Percentiles rank a stretch among this genome's conserved stretches.
Conservation (phyloP, 2,329 filamentous ascomycete genomes). For the Aureobasidium sp. region DNA sequence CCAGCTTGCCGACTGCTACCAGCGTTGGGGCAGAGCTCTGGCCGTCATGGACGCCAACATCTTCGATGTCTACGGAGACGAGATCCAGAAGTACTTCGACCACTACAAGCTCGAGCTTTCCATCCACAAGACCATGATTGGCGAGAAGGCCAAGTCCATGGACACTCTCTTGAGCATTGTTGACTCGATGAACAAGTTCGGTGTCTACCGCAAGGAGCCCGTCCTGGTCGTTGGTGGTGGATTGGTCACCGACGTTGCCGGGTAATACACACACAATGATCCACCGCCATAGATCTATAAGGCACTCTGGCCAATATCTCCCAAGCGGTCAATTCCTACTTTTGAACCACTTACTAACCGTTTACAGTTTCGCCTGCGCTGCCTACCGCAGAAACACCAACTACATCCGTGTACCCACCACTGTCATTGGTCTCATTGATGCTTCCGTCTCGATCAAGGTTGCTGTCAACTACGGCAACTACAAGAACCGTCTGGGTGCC, state of each 20-base stretch:
- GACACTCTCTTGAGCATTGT: slow-evolving; percentile 63
- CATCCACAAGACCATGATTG: slow-evolving; percentile 67
- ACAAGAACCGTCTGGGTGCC: slow-evolving; percentile 67
- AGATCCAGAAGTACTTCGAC: slow-evolving; percentile 61
- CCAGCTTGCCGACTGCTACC: slow-evolving; percentile 59
- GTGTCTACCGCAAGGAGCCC: slow-evolving; percentile 61
- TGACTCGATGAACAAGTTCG: slow-evolving; percentile 68
- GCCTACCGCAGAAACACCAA: slow-evolving; percentile 66
- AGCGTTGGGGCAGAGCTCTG: slow-evolving; percentile 57
- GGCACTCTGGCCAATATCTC: slow-evolving; percentile 43
- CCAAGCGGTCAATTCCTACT: slow-evolving; percentile 22
- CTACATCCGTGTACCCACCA: slow-evolving; percentile 67
- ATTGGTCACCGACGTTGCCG: slow-evolving; percentile 66
- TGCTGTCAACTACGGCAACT: slow-evolving; percentile 69
- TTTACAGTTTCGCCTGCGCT: slow-evolving; percentile 58
- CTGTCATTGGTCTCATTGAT: slow-evolving; percentile 68
- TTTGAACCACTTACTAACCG: slow-evolving; percentile 22
- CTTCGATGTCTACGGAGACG: slow-evolving; percentile 58
- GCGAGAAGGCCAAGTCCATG: slow-evolving; percentile 68
- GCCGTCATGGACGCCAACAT: slow-evolving; percentile 68
- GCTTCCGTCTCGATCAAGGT: slow-evolving; percentile 71
- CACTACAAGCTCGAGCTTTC: slow-evolving; percentile 56
- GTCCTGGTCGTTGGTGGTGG: slow-evolving; percentile 62
- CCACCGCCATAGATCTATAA: slow-evolving; percentile 37
- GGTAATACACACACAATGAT: slow-evolving; percentile 44